A percentile compares a stretch with the other conserved stretches of the same genome.
Conservation (phyloP, 2,329 filamentous ascomycete genomes). For the Cryphonectria japonica region DNA sequence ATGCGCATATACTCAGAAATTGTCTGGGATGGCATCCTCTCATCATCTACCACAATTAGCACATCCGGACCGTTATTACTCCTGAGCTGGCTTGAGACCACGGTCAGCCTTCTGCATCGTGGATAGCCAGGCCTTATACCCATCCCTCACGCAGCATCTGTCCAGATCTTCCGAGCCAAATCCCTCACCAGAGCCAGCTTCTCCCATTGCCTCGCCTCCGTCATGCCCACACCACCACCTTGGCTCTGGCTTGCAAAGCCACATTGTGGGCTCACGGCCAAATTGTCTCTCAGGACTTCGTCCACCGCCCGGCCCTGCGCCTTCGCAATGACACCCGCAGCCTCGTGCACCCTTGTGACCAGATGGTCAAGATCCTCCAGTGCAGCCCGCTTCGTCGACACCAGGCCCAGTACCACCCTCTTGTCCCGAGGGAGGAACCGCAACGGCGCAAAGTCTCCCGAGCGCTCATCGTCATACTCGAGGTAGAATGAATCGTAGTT, state of each 20-base stretch:
- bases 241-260: conserved; percentile 42
- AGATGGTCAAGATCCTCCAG: conserved; percentile 50
- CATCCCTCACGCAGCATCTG: not conserved
- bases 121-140: not conserved
- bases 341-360: conserved; percentile 47
- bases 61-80: too few species aligned
- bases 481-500: conserved; percentile 57
- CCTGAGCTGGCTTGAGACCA: too few species aligned
- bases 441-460: conserved; percentile 54
- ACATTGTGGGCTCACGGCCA: conserved; percentile 62
- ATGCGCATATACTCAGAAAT: too few species aligned
- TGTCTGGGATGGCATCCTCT: too few species aligned
- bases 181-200: conserved; percentile 18
- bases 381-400: conserved; percentile 53
- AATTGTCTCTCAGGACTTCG: conserved; percentile 56
- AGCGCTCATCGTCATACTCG: conserved; percentile 54
- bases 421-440: conserved; percentile 51
- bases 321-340: conserved; percentile 60
- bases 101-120: too few species aligned
- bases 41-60: too few species aligned
- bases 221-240: conserved; percentile 11
- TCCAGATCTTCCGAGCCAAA: conserved; percentile 12
- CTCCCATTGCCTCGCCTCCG: conserved; percentile 13
- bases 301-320: conserved; percentile 56
- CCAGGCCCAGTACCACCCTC: conserved; percentile 55